These are phyloP conservation scores for Metschnikowia henanensis DNA, from an alignment of 805 yeast genomes.

Conservation along the genomic window DNA sequence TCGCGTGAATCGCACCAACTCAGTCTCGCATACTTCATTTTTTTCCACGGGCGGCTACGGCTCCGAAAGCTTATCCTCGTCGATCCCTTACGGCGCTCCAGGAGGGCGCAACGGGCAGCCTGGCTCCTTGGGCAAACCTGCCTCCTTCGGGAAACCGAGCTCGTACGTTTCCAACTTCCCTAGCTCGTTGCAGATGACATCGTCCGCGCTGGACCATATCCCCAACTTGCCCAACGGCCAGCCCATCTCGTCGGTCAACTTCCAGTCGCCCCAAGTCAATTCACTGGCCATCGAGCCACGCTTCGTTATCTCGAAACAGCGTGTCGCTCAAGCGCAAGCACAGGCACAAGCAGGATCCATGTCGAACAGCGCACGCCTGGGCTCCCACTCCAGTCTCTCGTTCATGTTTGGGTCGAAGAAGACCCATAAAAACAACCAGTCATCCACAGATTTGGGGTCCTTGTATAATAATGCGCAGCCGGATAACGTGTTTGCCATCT, in stretches of 20 bases:
- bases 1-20: conserved; percentile 41
- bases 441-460: conserved; percentile 42
- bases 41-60: conserved; percentile 33
- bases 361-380: conserved; percentile 33
- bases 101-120: conserved; percentile 45
- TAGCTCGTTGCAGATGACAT: conserved; percentile 15
- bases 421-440: conserved; percentile 33
- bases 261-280: conserved; percentile 66
- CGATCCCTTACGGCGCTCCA: conserved; percentile 73
- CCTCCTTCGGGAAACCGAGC: conserved; percentile 10
- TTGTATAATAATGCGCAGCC: conserved; percentile 35
- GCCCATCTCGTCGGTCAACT: conserved; percentile 58
- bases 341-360: conserved; percentile 33
- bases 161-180: conserved; percentile 12
- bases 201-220: conserved; percentile 30
- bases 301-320: conserved; percentile 79
- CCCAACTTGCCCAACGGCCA: conserved; percentile 59
- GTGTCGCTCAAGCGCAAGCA: conserved; percentile 52
- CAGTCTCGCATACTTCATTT: conserved; percentile 41
- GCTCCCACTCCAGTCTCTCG: conserved; percentile 49
- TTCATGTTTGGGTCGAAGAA: conserved; percentile 46
- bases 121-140: conserved; percentile 9
- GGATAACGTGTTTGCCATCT: conserved; percentile 21
- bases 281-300: conserved; percentile 75
- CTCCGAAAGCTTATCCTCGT: conserved; percentile 49